A percentile compares a stretch with the other conserved stretches of the same genome.
Evolutionary conservation across 306 rosid genomes (phyloP).

Genomic region (Fragaria iinumae): DNA sequence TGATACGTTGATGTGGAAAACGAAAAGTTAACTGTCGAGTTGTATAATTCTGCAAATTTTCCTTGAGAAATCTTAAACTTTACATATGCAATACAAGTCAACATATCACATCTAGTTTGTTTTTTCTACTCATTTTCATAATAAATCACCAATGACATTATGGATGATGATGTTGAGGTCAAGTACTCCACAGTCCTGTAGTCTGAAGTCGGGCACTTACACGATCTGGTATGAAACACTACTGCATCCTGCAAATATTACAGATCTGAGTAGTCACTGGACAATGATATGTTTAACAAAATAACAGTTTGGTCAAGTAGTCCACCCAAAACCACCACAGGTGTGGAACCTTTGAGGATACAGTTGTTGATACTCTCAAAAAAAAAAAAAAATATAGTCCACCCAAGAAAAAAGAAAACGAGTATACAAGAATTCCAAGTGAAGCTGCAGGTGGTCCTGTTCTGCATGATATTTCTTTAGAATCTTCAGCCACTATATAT

Average conservation of each 20-base stretch:
- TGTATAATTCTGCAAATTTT: constrained; percentile 13
- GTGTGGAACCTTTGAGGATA: too few relatives aligned
- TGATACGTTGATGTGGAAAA: background rate
- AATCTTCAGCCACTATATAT: background rate
- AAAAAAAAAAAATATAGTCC: too few relatives aligned
- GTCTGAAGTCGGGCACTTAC: background rate
- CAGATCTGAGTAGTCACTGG: background rate
- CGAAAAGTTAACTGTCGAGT: background rate
- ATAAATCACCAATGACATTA: background rate
- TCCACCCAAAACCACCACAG: too few relatives aligned
- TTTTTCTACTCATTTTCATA: background rate
- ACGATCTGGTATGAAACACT: background rate
- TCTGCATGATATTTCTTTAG: background rate
- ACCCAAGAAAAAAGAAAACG: too few relatives aligned
- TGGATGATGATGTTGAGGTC: background rate
- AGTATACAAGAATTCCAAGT: too few relatives aligned
- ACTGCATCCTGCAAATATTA: background rate
- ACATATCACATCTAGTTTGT: background rate
- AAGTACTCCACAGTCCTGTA: background rate
- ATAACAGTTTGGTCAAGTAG: background rate
- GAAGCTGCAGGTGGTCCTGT: background rate
- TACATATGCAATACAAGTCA: background rate
- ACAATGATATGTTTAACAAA: background rate
- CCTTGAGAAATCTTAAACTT: background rate
- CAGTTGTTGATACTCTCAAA: too few relatives aligned